These are phyloP conservation scores for Zoysia pacifica DNA, from an alignment of 176 grass and related monocot genomes.

Conservation along the genomic window DNA sequence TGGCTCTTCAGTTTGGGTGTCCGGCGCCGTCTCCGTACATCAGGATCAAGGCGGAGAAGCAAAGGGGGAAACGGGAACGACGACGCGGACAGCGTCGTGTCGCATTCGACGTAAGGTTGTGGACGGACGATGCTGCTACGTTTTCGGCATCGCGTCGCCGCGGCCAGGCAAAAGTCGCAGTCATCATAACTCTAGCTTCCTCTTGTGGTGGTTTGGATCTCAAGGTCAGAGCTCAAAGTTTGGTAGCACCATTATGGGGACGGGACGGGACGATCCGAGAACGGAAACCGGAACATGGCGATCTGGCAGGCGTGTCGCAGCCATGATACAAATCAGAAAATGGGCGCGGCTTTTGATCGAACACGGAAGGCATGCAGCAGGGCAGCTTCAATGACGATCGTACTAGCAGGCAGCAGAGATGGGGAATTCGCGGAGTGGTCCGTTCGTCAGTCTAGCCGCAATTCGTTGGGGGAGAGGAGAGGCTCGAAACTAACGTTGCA, in stretches of 20 bases:
- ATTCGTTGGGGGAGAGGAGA: no score
- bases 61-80: background rate
- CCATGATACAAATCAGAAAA: background rate
- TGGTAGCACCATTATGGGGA: background rate
- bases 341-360: background rate
- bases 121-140: background rate
- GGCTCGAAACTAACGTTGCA: no score
- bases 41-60: background rate
- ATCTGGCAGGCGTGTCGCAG: background rate
- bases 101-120: background rate
- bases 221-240: background rate
- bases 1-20: background rate
- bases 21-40: background rate
- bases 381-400: background rate
- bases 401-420: no score
- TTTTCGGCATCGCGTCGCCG: background rate
- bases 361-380: background rate
- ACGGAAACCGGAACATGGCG: background rate
- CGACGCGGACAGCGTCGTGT: background rate
- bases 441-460: no score
- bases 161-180: background rate
- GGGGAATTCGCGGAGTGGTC: no score
- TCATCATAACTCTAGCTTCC: background rate
- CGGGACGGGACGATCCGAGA: background rate
- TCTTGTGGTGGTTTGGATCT: background rate